These are phyloP conservation scores for Suhomyces bokatorum DNA, from an alignment of 1,139 yeast genomes.

Conservation along the genomic window DNA sequence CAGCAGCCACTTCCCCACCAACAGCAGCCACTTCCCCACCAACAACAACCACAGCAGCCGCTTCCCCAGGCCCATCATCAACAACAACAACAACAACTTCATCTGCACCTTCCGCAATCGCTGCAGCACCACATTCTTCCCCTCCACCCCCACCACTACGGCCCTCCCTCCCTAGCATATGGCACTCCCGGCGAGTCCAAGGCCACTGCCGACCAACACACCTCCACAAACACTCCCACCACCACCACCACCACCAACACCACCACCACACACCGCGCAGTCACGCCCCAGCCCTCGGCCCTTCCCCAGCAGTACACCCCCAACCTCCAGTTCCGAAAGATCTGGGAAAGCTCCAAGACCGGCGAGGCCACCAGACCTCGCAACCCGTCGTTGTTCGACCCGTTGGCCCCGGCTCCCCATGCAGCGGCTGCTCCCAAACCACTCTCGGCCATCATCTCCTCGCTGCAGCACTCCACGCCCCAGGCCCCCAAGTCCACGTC, in stretches of 20 bases:
- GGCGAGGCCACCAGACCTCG: constrained; percentile 24
- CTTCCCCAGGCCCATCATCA: no score
- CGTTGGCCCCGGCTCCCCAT: constrained; percentile 31
- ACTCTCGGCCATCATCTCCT: not conserved
- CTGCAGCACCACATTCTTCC: constrained; percentile 2
- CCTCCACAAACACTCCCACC: no score
- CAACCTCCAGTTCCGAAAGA: constrained; percentile 39
- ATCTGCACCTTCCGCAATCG: no score
- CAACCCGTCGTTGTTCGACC: constrained; percentile 36
- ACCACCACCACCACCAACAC: not conserved
- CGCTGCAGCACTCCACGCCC: not conserved
- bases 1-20: no score
- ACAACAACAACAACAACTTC: no score
- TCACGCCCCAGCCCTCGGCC: constrained; percentile 2
- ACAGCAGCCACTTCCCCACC: no score
- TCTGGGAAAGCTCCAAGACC: constrained; percentile 31
- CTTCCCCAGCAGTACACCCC: constrained; percentile 29
- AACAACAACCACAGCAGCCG: no score
- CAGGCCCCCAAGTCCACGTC: not conserved
- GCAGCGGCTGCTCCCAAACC: no score
- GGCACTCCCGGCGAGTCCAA: constrained; percentile 10
- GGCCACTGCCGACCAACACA: not conserved
- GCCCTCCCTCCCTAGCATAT: not conserved
- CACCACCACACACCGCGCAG: not conserved
- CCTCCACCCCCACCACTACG: not conserved